These are phyloP conservation scores for Ceraceosorus bombacis DNA, from an alignment of 1,284 basidiomycete species.

Conservation along the genomic window DNA sequence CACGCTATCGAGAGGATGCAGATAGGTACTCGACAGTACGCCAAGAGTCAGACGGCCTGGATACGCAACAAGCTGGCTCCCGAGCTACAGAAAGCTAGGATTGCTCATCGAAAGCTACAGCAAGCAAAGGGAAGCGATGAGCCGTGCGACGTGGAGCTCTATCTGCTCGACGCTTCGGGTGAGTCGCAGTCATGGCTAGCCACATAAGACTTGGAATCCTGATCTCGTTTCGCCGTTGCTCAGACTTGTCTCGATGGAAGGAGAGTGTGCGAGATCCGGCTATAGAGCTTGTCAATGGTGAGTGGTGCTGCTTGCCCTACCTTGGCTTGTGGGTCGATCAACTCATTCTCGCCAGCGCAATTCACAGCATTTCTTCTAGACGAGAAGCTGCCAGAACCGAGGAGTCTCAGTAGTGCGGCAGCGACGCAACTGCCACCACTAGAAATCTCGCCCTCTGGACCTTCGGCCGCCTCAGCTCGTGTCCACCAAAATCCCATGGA, in stretches of 20 bases:
- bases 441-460: slow-evolving; percentile 20
- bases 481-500: slow-evolving; percentile 13
- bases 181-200: slow-evolving; percentile 12
- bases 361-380: slow-evolving; percentile 59
- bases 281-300: slow-evolving; percentile 16
- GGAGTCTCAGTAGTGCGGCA: slow-evolving; percentile 54
- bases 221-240: background rate
- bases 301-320: background rate
- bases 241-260: slow-evolving; percentile 55
- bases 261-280: slow-evolving; percentile 42
- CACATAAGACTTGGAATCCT: background rate
- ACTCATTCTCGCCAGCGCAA: background rate
- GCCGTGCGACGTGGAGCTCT: slow-evolving; percentile 47
- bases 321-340: background rate
- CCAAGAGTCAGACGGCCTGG: slow-evolving; percentile 86
- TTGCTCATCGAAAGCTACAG: no score
- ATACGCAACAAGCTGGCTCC: slow-evolving; percentile 83
- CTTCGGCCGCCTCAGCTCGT: slow-evolving; percentile 14
- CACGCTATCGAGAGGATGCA: slow-evolving; percentile 73
- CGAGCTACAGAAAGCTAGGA: slow-evolving; percentile 51
- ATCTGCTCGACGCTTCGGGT: slow-evolving; percentile 70
- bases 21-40: slow-evolving; percentile 78
- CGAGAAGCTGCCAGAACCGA: slow-evolving; percentile 58
- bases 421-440: slow-evolving; percentile 6
- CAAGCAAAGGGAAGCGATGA: slow-evolving; percentile 2